These are phyloP conservation scores for Acacia melanoxylon DNA, from an alignment of 306 rosid genomes.

Conservation along the genomic window DNA sequence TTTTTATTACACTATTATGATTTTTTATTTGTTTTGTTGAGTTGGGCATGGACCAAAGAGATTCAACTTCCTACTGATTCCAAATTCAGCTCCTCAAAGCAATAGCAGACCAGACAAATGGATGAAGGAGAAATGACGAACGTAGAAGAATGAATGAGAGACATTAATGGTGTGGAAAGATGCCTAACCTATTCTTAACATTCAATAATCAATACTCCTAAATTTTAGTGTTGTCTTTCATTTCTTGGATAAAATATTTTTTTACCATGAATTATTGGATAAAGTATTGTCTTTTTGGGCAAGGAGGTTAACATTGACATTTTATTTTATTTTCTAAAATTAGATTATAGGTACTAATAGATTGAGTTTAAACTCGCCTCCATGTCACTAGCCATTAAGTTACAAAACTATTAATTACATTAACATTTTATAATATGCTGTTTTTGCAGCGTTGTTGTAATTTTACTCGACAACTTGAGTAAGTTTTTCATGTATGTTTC, in stretches of 20 bases:
- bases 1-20: background rate
- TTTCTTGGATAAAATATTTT: background rate
- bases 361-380: too few relatives aligned
- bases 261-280: background rate
- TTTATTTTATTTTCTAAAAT: background rate
- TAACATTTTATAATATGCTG: too few relatives aligned
- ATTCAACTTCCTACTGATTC: constrained; percentile 52
- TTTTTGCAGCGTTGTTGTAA: too few relatives aligned
- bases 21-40: constrained; percentile 32
- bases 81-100: constrained; percentile 78
- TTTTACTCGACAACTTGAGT: too few relatives aligned
- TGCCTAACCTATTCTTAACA: constrained; percentile 57
- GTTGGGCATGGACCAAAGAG: constrained; percentile 46
- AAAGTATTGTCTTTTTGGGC: background rate
- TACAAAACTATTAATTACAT: too few relatives aligned
- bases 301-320: background rate
- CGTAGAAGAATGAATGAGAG: background rate
- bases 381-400: too few relatives aligned
- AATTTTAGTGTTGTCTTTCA: constrained; percentile 31
- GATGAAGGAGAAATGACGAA: constrained; percentile 42
- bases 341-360: too few relatives aligned
- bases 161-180: constrained; percentile 26
- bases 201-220: constrained; percentile 10
- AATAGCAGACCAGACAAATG: constrained; percentile 62
- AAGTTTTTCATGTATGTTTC: too few relatives aligned